Percentiles rank a stretch among this genome's conserved stretches.
These are phyloP conservation scores for Aureobasidium sp. DNA, from an alignment of 2,329 filamentous ascomycete species.

Conservation along the genomic window DNA sequence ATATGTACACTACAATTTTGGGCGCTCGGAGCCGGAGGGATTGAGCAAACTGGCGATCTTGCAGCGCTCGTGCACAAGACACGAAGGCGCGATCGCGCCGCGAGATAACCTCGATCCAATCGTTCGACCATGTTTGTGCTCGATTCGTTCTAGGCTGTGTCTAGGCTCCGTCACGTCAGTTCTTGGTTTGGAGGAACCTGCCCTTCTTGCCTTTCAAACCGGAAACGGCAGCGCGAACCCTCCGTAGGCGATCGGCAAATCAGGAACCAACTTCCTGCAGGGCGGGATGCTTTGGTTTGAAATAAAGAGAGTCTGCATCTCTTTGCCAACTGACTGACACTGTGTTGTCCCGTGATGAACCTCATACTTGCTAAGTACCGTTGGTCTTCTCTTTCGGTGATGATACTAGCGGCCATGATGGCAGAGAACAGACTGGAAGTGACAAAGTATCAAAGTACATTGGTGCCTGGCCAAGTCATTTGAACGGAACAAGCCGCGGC, in stretches of 20 bases:
- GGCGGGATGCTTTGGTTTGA: neutral
- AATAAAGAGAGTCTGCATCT: neutral
- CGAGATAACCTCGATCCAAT: conserved; percentile 10
- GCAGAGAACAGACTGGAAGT: neutral
- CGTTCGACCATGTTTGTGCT: conserved; percentile 4
- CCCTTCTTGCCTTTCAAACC: neutral
- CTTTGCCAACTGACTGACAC: neutral
- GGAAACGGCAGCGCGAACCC: conserved; percentile 6
- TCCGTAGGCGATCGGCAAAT: neutral
- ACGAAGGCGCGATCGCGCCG: conserved; percentile 5
- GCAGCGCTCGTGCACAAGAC: neutral
- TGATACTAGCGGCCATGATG: neutral
- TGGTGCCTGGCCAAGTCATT: neutral
- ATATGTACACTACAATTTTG: conserved; percentile 12
- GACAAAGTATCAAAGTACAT: neutral
- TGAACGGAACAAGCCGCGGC: neutral
- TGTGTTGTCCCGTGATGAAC: neutral
- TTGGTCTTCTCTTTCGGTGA: too few species aligned
- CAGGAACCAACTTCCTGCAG: neutral
- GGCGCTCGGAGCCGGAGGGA: conserved; percentile 4
- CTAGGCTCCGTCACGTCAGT: conserved; percentile 12
- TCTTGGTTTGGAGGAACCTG: neutral
- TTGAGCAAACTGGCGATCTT: neutral
- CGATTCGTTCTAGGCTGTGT: conserved; percentile 11
- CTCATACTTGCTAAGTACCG: too few species aligned